These are phyloP conservation scores for Apophysomyces ossiformis DNA, from an alignment of 371 early-diverging fungal species.

Conservation along the genomic window DNA sequence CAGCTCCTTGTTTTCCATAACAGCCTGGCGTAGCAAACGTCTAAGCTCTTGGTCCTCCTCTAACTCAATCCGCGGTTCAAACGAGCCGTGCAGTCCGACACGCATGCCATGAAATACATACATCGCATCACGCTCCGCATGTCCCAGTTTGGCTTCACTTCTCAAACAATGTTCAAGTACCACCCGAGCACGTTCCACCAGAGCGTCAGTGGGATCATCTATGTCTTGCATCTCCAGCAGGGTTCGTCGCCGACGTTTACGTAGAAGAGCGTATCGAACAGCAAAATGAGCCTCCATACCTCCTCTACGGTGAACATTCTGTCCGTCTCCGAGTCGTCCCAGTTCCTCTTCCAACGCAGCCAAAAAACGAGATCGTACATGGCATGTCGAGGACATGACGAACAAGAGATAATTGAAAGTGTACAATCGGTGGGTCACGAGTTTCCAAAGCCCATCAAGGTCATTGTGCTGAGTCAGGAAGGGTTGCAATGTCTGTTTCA, in stretches of 20 bases:
- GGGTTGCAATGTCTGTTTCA: conserved; percentile 42
- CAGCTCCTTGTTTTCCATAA: conserved; percentile 31
- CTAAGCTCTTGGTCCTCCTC: conserved; percentile 37
- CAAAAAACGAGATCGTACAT: conserved; percentile 34
- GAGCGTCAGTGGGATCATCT: conserved; percentile 19
- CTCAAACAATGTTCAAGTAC: conserved; percentile 50
- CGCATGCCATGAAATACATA: conserved; percentile 54
- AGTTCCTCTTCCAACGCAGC: conserved; percentile 29
- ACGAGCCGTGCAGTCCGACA: conserved; percentile 38
- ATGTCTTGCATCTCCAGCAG: conserved; percentile 36
- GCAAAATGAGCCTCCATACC: conserved; percentile 51
- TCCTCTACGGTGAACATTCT: conserved; percentile 35
- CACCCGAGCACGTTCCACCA: conserved; percentile 41
- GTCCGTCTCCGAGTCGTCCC: conserved; percentile 29
- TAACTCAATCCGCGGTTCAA: conserved; percentile 40
- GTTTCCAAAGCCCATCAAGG: conserved; percentile 32
- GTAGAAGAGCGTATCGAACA: conserved; percentile 42
- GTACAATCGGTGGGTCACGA: conserved; percentile 46
- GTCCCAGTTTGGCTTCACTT: conserved; percentile 49
- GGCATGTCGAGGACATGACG: conserved; percentile 42
- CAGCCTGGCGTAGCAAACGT: conserved; percentile 27
- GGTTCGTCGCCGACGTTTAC: conserved; percentile 24
- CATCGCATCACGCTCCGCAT: conserved; percentile 56
- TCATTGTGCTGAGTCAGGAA: conserved; percentile 11
- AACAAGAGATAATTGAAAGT: conserved; percentile 50